Evolutionary conservation across 768 basidiomycete species (phyloP).

Genomic region (Obba rivulosa): DNA sequence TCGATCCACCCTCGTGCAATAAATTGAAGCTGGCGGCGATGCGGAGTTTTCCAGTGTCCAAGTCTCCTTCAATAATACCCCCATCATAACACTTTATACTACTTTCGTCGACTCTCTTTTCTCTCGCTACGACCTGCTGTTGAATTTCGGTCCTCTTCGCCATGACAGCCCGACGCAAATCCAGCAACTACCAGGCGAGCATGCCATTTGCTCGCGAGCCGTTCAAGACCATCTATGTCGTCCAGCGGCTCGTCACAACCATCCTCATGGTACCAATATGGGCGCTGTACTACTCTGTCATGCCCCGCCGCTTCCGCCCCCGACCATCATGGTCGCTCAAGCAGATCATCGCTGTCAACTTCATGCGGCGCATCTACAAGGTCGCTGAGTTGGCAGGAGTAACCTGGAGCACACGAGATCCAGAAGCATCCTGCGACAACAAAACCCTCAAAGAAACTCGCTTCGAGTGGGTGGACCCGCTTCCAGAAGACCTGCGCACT

Average conservation of each 20-base stretch:
- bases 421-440: conserved; percentile 30
- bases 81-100: too few species aligned
- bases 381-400: conserved; percentile 54
- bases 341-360: conserved; percentile 47
- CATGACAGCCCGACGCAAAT: too few species aligned
- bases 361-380: conserved; percentile 45
- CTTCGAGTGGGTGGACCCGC: conserved; percentile 44
- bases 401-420: conserved; percentile 46
- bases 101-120: too few species aligned
- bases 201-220: conserved; percentile 42
- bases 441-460: conserved; percentile 37
- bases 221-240: conserved; percentile 42
- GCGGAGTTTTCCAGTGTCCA: too few species aligned
- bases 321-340: conserved; percentile 44
- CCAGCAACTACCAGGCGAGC: conserved; percentile 28
- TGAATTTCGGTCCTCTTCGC: too few species aligned
- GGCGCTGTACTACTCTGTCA: conserved; percentile 37
- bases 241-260: conserved; percentile 43
- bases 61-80: too few species aligned
- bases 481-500: conserved; percentile 33
- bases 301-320: conserved; percentile 41
- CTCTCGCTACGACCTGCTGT: too few species aligned
- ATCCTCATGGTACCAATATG: conserved; percentile 42
- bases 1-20: too few species aligned
- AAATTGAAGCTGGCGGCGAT: too few species aligned